phyloP scores from a whole-genome alignment of 495 filamentous ascomycete genomes.

The Friedmanniomyces simplex region DNA sequence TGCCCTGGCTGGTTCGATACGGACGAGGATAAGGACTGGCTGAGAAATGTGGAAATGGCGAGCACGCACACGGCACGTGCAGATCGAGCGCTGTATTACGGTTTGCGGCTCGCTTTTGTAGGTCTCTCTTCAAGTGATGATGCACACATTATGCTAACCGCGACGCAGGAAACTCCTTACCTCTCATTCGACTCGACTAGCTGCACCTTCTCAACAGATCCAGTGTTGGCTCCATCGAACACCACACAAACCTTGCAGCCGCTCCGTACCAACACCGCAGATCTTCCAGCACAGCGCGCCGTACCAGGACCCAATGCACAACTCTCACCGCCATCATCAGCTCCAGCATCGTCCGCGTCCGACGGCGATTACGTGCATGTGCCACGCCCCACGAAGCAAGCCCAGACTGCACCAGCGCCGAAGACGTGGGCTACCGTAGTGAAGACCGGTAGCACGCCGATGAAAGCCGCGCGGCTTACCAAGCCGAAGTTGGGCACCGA shows the following conservation, averaged over 20 bases:
- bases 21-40: slow-evolving; percentile 65
- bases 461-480: neutral
- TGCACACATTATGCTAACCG: neutral
- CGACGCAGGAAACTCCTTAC: slow-evolving; percentile 3
- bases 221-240: neutral
- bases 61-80: slow-evolving; percentile 53
- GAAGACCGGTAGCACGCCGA: neutral
- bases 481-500: neutral
- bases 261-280: neutral
- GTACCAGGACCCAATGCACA: neutral
- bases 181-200: neutral
- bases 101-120: slow-evolving; percentile 7
- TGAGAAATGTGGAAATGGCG: no score
- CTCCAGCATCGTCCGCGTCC: neutral
- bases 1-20: slow-evolving; percentile 59
- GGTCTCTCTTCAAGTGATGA: no score
- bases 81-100: slow-evolving; percentile 66
- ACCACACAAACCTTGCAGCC: neutral
- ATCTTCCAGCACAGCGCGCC: neutral
- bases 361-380: slow-evolving; percentile 3
- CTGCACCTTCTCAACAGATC: neutral
- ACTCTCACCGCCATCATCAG: neutral
- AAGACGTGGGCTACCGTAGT: neutral
- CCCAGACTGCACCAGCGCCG: neutral
- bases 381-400: neutral